Evolutionary conservation across 1,284 basidiomycete species (phyloP).

Genomic region (Spongiforma sp.): DNA sequence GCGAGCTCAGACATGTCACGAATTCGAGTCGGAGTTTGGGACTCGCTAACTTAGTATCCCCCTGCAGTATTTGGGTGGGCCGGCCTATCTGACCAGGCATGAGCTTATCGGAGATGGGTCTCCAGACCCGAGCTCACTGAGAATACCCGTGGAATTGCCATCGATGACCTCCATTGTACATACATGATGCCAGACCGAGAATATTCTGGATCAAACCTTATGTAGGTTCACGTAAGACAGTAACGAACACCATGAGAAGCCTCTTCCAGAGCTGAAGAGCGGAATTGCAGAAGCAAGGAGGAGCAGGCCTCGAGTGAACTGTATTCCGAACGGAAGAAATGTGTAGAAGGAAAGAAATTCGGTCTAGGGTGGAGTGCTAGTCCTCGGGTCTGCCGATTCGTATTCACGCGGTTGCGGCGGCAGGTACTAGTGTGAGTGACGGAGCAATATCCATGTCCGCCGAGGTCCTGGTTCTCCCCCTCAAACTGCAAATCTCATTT

Average conservation of each 20-base stretch:
- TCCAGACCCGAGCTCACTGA: slow-evolving; percentile 13
- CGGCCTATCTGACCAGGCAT: not conserved
- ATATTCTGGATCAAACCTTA: slow-evolving; percentile 21
- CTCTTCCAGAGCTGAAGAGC: not conserved
- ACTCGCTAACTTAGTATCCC: too few relatives aligned
- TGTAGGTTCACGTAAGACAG: slow-evolving; percentile 22
- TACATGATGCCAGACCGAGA: slow-evolving; percentile 4
- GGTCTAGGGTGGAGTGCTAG: slow-evolving; percentile 1
- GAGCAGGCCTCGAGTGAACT: slow-evolving; percentile 2
- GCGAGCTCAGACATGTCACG: slow-evolving; percentile 17
- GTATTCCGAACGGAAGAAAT: slow-evolving; percentile 6
- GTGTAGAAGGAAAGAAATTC: not conserved
- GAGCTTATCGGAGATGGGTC: slow-evolving; percentile 29
- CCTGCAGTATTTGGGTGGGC: too few relatives aligned
- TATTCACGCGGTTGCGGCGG: slow-evolving; percentile 39
- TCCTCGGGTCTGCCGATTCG: slow-evolving; percentile 30
- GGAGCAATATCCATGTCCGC: slow-evolving; percentile 42
- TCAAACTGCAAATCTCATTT: slow-evolving; percentile 30
- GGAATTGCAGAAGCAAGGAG: slow-evolving; percentile 16
- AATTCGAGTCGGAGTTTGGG: slow-evolving; percentile 19
- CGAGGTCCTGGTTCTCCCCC: slow-evolving; percentile 22
- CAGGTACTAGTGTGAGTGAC: slow-evolving; percentile 21
- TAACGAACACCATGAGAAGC: slow-evolving; percentile 5
- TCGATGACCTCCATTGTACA: slow-evolving; percentile 10
- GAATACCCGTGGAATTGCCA: slow-evolving; percentile 10